These are phyloP conservation scores for Puya raimondii DNA, from an alignment of 176 grass and related monocot species.

Conservation along the genomic window DNA sequence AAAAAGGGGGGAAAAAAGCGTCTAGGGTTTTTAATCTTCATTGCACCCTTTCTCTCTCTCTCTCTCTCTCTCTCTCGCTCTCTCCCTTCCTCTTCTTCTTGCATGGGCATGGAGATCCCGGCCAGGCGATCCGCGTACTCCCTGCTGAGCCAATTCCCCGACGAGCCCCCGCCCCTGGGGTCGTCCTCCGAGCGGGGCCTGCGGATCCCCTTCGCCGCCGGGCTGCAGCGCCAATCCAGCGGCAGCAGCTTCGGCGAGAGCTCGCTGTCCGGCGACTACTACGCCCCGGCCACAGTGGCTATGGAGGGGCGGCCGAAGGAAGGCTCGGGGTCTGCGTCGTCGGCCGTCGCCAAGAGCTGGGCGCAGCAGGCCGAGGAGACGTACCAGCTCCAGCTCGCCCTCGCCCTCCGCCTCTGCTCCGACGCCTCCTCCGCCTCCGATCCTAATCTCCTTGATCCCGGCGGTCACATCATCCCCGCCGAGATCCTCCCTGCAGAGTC, in stretches of 20 bases:
- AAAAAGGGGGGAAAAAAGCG: neutral
- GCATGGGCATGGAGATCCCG: conserved; percentile 13
- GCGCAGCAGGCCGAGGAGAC: conserved; percentile 98
- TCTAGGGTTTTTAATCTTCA: neutral
- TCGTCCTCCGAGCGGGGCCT: conserved; percentile 4
- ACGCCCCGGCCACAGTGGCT: conserved; percentile 18
- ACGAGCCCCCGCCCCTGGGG: conserved; percentile 15
- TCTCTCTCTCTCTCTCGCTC: neutral
- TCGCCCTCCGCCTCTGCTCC: conserved; percentile 84
- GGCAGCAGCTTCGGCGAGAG: conserved; percentile 95
- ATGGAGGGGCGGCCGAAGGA: neutral
- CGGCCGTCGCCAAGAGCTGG: conserved; percentile 52
- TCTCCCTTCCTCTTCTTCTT: neutral
- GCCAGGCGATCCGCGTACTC: conserved; percentile 37
- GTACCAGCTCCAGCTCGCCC: conserved; percentile 88
- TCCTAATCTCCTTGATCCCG: conserved; percentile 63
- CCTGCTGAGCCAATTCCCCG: conserved; percentile 45
- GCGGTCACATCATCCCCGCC: conserved; percentile 1
- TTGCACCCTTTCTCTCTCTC: neutral
- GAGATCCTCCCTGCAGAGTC: conserved; percentile 26
- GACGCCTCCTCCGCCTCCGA: conserved; percentile 62
- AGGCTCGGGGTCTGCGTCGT: neutral
- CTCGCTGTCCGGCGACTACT: conserved; percentile 57
- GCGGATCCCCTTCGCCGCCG: neutral
- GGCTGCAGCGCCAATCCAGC: conserved; percentile 79